Conservation (phyloP, 2,329 filamentous ascomycete genomes). For the Conoideocrella luteorostrata region DNA sequence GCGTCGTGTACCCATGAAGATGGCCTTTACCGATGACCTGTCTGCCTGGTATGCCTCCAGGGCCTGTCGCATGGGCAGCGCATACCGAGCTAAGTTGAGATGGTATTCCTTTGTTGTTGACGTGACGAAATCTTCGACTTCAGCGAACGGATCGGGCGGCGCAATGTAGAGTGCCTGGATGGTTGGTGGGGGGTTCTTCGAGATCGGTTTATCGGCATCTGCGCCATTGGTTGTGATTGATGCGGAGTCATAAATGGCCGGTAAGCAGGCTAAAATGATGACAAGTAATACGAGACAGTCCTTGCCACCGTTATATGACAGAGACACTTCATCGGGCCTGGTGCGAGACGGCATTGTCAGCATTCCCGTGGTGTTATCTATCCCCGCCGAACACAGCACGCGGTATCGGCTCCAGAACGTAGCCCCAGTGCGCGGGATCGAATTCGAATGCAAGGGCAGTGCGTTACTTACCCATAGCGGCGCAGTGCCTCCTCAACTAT, state of each 20-base stretch:
- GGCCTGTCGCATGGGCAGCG: constrained; percentile 71
- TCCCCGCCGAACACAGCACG: no score
- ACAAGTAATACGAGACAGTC: constrained; percentile 91
- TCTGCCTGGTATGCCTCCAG: constrained; percentile 71
- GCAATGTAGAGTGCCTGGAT: constrained; percentile 87
- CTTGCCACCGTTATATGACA: constrained; percentile 97
- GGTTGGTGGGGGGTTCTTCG: constrained; percentile 29
- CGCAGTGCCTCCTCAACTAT: constrained; percentile 71
- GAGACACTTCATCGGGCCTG: constrained; percentile 70
- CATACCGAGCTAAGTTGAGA: constrained; percentile 68
- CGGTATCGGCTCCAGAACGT: no score
- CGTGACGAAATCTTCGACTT: constrained; percentile 80
- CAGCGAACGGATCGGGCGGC: constrained; percentile 72
- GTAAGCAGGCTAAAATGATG: constrained; percentile 66
- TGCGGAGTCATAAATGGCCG: constrained; percentile 24
- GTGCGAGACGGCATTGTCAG: neutral
- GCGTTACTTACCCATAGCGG: constrained; percentile 59
- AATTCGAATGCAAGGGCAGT: no score
- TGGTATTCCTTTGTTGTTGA: constrained; percentile 61
- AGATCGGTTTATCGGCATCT: constrained; percentile 11
- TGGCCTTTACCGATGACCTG: constrained; percentile 55
- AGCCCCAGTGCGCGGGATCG: no score
- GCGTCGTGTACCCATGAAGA: constrained; percentile 60
- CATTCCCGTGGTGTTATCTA: neutral
- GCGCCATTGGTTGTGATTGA: constrained; percentile 15